Evolutionary conservation across 495 filamentous ascomycete genomes (phyloP), one percentile per base, ranked within the genome.

Genomic region (Neurospora sp.): DNA sequence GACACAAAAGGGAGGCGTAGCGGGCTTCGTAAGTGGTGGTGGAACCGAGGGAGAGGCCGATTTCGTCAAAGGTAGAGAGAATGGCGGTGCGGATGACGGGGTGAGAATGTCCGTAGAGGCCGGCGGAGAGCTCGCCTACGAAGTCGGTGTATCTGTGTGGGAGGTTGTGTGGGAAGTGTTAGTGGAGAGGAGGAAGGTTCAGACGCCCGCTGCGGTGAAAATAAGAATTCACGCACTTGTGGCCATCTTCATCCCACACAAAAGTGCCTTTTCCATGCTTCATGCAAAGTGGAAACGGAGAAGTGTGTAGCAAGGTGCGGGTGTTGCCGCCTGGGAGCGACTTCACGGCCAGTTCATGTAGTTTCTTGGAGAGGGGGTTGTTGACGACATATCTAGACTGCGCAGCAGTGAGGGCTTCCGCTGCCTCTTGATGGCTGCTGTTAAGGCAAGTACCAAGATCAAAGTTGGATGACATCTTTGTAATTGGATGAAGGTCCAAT

Each of bases 251-350:
- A 71, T 81, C 85, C 72, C 74, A 81, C 39, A 87, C 74, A 31
- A 74, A 80, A 70, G 78, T 79, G 2, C 72, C 84, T 72, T 81
- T 74, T 37, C 83, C 86, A 34, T 71, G 82, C 70, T 75, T 78
- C 79, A 86, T 82, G 75, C 79, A 80, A 19, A 90, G 72, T 0
- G 89, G 89, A 72, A 89, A 91, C 0, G 89, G 89, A 4, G 77
- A 77, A n/a, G 82, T 83, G 78, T 90, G 84, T 0, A 91, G 81
- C 2, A 89, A 80, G 3, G 85, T 87, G 21, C 89, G 81, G 15
- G 89, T 91, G 76, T 90, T 91, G 48, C 89, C 89, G 19, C 89
- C 89, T 0, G 89, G 89, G 5, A 90, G 78, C 48, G 80, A 76
- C 39, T 80, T 39, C 28, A 78, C 72, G 24, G 86, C 85, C 39